These are phyloP conservation scores for Fraxinus paxiana DNA, from an alignment of 305 asterid species.

Conservation along the genomic window DNA sequence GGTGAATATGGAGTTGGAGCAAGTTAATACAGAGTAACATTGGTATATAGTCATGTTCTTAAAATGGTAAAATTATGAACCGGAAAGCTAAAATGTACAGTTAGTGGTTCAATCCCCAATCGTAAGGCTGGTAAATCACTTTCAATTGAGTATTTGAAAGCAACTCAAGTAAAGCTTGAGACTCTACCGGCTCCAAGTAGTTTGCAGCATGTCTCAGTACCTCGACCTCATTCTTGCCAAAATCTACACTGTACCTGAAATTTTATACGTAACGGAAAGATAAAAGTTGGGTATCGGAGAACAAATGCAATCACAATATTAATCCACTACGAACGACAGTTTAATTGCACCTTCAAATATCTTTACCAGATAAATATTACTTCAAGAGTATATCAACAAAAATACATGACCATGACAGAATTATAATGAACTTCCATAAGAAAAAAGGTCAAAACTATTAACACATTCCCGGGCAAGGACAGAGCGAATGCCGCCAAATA, in stretches of 20 bases:
- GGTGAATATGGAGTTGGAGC: background rate
- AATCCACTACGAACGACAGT: background rate
- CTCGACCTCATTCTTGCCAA: slow-evolving; percentile 73
- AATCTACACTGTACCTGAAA: slow-evolving; percentile 72
- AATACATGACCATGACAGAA: background rate
- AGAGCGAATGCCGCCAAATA: background rate
- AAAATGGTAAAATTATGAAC: background rate
- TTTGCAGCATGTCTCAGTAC: slow-evolving; percentile 78
- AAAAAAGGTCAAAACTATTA: background rate
- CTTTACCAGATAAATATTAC: background rate
- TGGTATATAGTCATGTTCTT: background rate
- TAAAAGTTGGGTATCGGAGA: background rate
- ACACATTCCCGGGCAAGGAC: background rate
- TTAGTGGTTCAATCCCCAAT: slow-evolving; percentile 79
- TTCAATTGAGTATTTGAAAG: slow-evolving; percentile 55
- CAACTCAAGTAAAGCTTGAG: slow-evolving; percentile 63
- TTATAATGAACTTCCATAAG: background rate
- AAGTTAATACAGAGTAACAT: background rate
- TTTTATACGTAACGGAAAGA: background rate
- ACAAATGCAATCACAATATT: background rate
- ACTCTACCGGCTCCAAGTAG: slow-evolving; percentile 51
- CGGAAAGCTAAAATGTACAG: background rate
- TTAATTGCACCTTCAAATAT: background rate
- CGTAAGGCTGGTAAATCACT: slow-evolving; percentile 58
- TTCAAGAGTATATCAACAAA: background rate